A percentile compares a stretch with the other conserved stretches of the same genome.
Conservation (phyloP, 768 basidiomycete genomes). For the Cantharellus anzutake region DNA sequence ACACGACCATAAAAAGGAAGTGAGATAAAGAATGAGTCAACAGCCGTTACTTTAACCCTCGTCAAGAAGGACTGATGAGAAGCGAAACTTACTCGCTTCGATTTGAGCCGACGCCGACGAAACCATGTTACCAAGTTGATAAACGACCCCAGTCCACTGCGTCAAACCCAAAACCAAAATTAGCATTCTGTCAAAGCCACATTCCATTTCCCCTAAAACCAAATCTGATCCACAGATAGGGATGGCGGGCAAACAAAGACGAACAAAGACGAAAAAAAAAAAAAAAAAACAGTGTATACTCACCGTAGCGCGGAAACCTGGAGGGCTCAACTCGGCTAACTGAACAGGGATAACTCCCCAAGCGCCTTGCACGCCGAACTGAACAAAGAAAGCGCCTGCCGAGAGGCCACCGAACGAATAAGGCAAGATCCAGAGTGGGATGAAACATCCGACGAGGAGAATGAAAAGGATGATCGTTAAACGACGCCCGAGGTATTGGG, state of each 20-base stretch:
- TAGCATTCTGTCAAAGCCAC: neutral
- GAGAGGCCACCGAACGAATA: slow-evolving; percentile 42
- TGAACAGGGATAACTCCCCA: slow-evolving; percentile 66
- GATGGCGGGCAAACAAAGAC: too few species aligned
- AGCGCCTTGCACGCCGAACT: slow-evolving; percentile 78
- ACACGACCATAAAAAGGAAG: neutral
- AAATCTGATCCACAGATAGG: too few species aligned
- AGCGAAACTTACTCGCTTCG: slow-evolving; percentile 35
- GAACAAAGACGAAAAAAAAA: too few species aligned
- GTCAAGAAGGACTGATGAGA: too few species aligned
- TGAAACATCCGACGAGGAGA: slow-evolving; percentile 38
- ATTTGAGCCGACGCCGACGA: slow-evolving; percentile 63
- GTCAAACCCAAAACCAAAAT: too few species aligned
- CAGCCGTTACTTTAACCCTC: too few species aligned
- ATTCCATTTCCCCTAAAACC: neutral
- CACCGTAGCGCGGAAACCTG: slow-evolving; percentile 62
- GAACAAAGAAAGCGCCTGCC: slow-evolving; percentile 74
- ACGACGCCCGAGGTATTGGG: slow-evolving; percentile 67
- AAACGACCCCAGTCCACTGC: slow-evolving; percentile 60
- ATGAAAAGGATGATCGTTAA: slow-evolving; percentile 56
- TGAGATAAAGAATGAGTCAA: neutral
- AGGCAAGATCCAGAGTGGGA: slow-evolving; percentile 76
- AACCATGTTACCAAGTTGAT: slow-evolving; percentile 68
- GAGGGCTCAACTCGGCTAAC: slow-evolving; percentile 67
- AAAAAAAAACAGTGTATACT: too few species aligned